Conservation (phyloP, 2,329 filamentous ascomycete genomes). For the Aspergillus sergii region DNA sequence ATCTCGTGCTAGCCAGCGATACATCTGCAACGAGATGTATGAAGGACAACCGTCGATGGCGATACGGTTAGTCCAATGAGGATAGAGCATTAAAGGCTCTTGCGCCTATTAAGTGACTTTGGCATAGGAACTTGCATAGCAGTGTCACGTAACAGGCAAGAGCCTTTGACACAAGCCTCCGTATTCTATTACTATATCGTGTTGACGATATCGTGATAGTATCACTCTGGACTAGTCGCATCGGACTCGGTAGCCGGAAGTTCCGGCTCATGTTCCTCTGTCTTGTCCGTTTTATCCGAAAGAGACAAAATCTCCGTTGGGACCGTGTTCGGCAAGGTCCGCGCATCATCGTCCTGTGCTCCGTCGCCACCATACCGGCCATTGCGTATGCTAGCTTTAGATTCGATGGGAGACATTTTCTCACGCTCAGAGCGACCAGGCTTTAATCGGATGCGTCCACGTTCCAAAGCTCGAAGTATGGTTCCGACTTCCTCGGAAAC, state of each 20-base stretch:
- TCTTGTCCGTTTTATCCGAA: constrained; percentile 17
- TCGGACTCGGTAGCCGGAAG: constrained; percentile 29
- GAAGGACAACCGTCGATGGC: not conserved
- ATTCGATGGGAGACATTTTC: constrained; percentile 37
- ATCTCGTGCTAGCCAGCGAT: not conserved
- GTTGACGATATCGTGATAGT: not conserved
- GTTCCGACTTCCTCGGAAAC: constrained; percentile 38
- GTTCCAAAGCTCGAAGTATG: constrained; percentile 39
- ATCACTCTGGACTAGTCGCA: constrained; percentile 25
- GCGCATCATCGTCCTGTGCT: constrained; percentile 22
- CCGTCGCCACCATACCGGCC: constrained; percentile 18
- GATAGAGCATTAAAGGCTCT: not conserved
- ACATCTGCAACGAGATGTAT: not conserved
- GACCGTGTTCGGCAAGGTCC: constrained; percentile 27
- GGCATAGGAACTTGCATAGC: not conserved
- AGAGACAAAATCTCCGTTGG: constrained; percentile 29
- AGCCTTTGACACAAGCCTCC: not conserved
- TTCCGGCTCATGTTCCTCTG: constrained; percentile 23
- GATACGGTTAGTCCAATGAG: not conserved
- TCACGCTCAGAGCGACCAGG: constrained; percentile 35
- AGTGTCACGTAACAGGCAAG: not conserved
- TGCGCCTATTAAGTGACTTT: not conserved
- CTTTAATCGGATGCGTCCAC: constrained; percentile 38
- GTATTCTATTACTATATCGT: not conserved
- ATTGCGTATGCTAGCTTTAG: constrained; percentile 28